Conservation (phyloP, 2,329 filamentous ascomycete genomes). For the Calonectria naviculata region DNA sequence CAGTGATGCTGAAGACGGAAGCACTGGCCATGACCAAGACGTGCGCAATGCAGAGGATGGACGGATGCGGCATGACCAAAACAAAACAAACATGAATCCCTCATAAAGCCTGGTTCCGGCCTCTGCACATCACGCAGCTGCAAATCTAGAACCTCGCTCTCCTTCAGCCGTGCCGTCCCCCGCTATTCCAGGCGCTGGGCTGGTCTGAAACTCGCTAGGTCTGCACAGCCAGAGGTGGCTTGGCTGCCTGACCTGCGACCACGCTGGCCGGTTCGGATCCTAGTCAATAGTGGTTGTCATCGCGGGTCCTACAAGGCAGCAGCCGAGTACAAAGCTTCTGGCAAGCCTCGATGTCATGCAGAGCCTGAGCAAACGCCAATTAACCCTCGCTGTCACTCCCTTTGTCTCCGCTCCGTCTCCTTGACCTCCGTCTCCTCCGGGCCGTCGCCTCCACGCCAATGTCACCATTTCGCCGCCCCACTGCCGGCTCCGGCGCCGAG, state of each 20-base stretch:
- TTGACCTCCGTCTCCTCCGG: not conserved
- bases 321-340: constrained; percentile 37
- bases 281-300: constrained; percentile 20
- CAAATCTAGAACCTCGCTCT: not conserved
- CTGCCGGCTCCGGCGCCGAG: constrained; percentile 29
- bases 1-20: constrained; percentile 1
- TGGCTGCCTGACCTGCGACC: constrained; percentile 33
- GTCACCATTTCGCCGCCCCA: constrained; percentile 36
- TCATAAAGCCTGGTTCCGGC: constrained; percentile 3
- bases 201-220: constrained; percentile 35
- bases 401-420: constrained; percentile 12
- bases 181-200: constrained; percentile 13
- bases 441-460: constrained; percentile 29
- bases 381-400: not conserved
- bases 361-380: not conserved
- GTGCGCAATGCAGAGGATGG: constrained; percentile 7
- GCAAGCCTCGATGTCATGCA: constrained; percentile 9
- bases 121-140: not conserved
- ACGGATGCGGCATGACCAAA: constrained; percentile 1
- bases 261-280: constrained; percentile 31
- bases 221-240: constrained; percentile 28
- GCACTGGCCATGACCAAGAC: not conserved
- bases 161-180: constrained; percentile 10
- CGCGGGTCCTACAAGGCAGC: constrained; percentile 38
- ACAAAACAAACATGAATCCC: not conserved